A percentile compares a stretch with the other conserved stretches of the same genome.
phyloP scores from a whole-genome alignment of 495 filamentous ascomycete species.

The Usnea hakonensis region DNA sequence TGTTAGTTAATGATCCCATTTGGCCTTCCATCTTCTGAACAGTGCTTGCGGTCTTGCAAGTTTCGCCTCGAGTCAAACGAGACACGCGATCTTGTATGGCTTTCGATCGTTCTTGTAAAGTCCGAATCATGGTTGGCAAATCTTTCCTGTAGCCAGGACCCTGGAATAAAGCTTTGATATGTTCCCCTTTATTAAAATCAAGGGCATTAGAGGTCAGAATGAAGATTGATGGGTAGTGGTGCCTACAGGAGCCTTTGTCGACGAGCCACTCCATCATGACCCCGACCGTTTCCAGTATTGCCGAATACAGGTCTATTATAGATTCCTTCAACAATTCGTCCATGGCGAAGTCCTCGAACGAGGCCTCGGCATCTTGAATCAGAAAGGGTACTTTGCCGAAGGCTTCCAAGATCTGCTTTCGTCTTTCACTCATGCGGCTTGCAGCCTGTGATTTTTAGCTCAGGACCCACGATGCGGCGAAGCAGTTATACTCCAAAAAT shows the following conservation, averaged over 20 bases:
- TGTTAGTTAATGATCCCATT: too few relatives aligned
- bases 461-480: too few relatives aligned
- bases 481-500: background rate
- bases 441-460: background rate
- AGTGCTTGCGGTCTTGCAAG: too few relatives aligned
- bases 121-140: too few relatives aligned
- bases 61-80: too few relatives aligned
- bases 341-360: background rate
- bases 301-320: conserved; percentile 1
- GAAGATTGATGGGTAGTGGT: background rate
- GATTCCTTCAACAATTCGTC: background rate
- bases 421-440: background rate
- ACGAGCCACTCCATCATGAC: conserved; percentile 10
- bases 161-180: too few relatives aligned
- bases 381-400: background rate
- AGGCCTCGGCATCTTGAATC: background rate
- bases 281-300: background rate
- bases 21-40: too few relatives aligned
- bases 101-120: too few relatives aligned
- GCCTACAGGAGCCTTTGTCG: background rate
- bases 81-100: too few relatives aligned
- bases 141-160: too few relatives aligned
- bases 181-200: too few relatives aligned
- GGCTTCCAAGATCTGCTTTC: background rate
- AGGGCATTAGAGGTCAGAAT: too few relatives aligned